Conservation (phyloP, 495 filamentous ascomycete species). For the Daldinia bambusicola region DNA sequence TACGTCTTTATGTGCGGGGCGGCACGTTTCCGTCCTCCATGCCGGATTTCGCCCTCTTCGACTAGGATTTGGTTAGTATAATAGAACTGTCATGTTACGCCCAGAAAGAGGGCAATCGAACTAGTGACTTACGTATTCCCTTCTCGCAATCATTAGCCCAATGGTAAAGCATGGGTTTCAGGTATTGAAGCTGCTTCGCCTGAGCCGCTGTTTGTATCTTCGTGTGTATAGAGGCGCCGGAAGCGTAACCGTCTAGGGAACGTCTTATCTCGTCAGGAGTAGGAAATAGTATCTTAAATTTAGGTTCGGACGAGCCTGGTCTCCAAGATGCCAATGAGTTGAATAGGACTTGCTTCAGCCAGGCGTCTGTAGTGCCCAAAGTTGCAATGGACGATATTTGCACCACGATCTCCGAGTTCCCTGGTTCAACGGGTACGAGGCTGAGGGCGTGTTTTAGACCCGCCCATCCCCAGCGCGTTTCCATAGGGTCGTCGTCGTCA, state of each 20-base stretch:
- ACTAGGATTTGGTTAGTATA: constrained; percentile 6
- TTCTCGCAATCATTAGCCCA: constrained; percentile 69
- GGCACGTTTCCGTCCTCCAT: constrained; percentile 73
- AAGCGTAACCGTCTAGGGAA: constrained; percentile 80
- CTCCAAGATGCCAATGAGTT: constrained; percentile 38
- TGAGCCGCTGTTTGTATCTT: constrained; percentile 75
- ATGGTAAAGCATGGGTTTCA: constrained; percentile 74
- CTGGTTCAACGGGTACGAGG: constrained; percentile 56
- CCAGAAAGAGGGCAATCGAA: not conserved
- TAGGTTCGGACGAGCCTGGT: constrained; percentile 33
- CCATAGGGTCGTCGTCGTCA: constrained; percentile 51
- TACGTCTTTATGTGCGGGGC: constrained; percentile 95
- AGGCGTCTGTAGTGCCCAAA: constrained; percentile 76
- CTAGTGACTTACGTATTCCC: constrained; percentile 40
- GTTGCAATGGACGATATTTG: constrained; percentile 89
- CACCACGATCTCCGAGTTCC: constrained; percentile 68
- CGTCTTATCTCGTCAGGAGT: constrained; percentile 80
- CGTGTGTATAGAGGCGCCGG: constrained; percentile 85
- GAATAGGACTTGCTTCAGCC: constrained; percentile 77
- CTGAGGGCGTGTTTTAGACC: constrained; percentile 70
- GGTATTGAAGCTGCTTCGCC: constrained; percentile 76
- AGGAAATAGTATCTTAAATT: constrained; percentile 77
- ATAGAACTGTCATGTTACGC: not conserved
- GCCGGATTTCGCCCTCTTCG: constrained; percentile 30
- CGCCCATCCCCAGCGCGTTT: constrained; percentile 78